A percentile compares a stretch with the other conserved stretches of the same genome.
phyloP scores from a whole-genome alignment of 441 rosid genomes.

The Gossypium gossypioides region DNA sequence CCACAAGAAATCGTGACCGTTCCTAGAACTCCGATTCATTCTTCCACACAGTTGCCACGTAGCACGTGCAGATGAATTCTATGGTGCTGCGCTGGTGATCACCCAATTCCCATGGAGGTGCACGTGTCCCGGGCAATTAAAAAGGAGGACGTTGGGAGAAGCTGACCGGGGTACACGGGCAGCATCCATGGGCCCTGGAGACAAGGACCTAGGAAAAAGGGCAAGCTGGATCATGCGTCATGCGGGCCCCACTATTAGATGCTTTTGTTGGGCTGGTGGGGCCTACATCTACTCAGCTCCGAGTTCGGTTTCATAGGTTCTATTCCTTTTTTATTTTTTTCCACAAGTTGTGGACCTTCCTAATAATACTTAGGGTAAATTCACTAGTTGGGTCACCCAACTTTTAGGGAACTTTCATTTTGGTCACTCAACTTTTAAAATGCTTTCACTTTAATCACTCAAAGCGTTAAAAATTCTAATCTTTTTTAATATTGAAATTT shows the following conservation, averaged over 20 bases:
- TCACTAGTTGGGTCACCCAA: too few species aligned
- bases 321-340: neutral
- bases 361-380: neutral
- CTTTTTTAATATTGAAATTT: too few species aligned
- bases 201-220: conserved; percentile 29
- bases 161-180: conserved; percentile 21
- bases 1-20: neutral
- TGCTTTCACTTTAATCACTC: too few species aligned
- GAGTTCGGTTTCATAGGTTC: conserved; percentile 1
- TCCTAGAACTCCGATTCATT: neutral
- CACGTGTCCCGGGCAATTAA: conserved; percentile 23
- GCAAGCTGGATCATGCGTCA: conserved; percentile 15
- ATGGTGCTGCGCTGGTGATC: conserved; percentile 15
- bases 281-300: conserved; percentile 50
- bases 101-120: neutral
- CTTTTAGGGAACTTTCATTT: too few species aligned
- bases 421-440: too few species aligned
- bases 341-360: conserved; percentile 20
- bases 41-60: neutral
- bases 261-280: conserved; percentile 6
- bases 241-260: neutral
- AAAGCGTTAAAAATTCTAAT: too few species aligned
- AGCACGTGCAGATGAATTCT: neutral
- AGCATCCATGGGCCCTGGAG: conserved; percentile 33
- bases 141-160: neutral